phyloP scores from a whole-genome alignment of 192 early-diverging fungal species.

The Jimgerdemannia lactiflua region DNA sequence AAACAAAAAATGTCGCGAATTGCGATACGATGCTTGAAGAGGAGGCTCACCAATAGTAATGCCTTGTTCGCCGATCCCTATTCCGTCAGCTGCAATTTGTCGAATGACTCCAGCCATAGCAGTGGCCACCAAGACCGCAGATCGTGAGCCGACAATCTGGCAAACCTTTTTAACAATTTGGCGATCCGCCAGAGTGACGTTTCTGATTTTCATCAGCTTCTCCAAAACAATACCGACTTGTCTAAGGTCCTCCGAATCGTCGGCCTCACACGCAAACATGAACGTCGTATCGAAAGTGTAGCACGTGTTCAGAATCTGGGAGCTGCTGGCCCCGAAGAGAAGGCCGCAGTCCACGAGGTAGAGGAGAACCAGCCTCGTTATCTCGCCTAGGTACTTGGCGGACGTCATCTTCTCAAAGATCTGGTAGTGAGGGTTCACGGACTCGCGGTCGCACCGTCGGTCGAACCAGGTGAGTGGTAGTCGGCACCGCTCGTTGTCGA shows the following conservation, averaged over 20 bases:
- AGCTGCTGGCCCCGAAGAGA: conserved; percentile 70
- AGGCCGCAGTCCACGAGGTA: conserved; percentile 78
- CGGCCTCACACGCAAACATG: conserved; percentile 68
- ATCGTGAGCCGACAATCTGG: conserved; percentile 74
- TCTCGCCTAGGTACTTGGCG: conserved; percentile 89
- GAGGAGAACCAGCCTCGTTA: conserved; percentile 71
- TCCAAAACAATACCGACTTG: conserved; percentile 68
- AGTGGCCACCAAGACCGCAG: conserved; percentile 75
- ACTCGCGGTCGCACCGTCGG: conserved; percentile 75
- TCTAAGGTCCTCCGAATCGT: conserved; percentile 60
- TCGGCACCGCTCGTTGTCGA: conserved; percentile 64
- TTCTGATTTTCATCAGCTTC: conserved; percentile 58
- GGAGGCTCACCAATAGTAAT: conserved; percentile 29
- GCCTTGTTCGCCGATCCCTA: conserved; percentile 21
- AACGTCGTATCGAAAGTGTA: conserved; percentile 72
- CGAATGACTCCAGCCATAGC: conserved; percentile 59
- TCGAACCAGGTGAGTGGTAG: conserved; percentile 86
- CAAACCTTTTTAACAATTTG: conserved; percentile 79
- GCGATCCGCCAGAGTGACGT: conserved; percentile 70
- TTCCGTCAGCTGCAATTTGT: conserved; percentile 31
- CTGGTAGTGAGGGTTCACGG: conserved; percentile 75
- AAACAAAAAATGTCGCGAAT: too few relatives aligned
- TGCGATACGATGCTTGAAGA: not conserved
- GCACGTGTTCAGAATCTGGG: conserved; percentile 55
- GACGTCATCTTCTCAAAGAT: conserved; percentile 93